Evolutionary conservation across 768 basidiomycete species (phyloP).

Genomic region (Boletus vinaceobasis): DNA sequence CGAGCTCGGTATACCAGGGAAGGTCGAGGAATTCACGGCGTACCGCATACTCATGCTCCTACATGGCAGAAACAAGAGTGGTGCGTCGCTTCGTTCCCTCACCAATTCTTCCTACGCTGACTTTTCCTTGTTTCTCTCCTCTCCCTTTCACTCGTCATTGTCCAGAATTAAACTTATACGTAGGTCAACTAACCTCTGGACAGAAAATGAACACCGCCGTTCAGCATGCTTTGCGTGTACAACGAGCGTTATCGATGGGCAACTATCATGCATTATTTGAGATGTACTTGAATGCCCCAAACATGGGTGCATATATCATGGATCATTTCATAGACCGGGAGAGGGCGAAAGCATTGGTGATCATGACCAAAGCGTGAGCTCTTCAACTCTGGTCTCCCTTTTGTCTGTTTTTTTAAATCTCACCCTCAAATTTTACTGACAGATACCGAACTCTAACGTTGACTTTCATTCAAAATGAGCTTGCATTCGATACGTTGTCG

Average conservation of each 20-base stretch:
- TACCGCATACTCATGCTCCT: constrained; percentile 96
- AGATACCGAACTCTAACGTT: constrained; percentile 86
- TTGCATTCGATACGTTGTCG: constrained; percentile 72
- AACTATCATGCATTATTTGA: constrained; percentile 94
- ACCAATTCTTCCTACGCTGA: constrained; percentile 2
- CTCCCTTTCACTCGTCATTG: neutral
- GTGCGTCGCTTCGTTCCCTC: constrained; percentile 43
- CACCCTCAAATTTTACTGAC: constrained; percentile 5
- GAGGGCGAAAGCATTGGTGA: constrained; percentile 77
- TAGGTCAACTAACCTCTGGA: constrained; percentile 94
- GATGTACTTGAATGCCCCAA: constrained; percentile 78
- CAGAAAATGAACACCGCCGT: constrained; percentile 83
- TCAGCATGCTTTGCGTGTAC: constrained; percentile 85
- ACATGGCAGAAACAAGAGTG: constrained; percentile 90
- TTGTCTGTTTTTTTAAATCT: neutral
- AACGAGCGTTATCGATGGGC: constrained; percentile 83
- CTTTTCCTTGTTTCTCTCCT: neutral
- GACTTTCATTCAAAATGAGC: constrained; percentile 70
- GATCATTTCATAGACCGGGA: constrained; percentile 97
- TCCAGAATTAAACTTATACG: constrained; percentile 89
- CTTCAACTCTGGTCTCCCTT: neutral
- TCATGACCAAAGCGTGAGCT: constrained; percentile 91
- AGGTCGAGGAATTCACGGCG: constrained; percentile 93
- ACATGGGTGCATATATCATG: constrained; percentile 99
- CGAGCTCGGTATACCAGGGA: constrained; percentile 88